Evolutionary conservation across 1,284 basidiomycete genomes (phyloP), one percentile per base, ranked within the genome.

Genomic region (Xerocomus tenax): DNA sequence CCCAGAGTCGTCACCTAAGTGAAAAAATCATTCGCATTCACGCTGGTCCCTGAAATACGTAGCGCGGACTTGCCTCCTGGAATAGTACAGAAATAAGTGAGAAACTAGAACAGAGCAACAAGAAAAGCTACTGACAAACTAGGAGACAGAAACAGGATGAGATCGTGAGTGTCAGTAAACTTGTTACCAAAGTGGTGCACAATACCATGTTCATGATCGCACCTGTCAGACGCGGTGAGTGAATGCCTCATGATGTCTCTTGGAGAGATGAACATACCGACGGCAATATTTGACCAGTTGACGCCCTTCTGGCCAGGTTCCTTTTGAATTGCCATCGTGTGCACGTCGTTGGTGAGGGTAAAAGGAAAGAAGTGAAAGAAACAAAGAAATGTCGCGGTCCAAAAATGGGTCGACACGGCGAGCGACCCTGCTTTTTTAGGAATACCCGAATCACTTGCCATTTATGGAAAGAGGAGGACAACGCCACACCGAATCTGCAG

Each of bases 261-360:
- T 5, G 52, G n/a, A 26, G 40, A 47, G 45, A 56, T 34, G 56
- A 36, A 55, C 73, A 70, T 68, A 87, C 94, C 94, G 70, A 98
- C 91, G 57, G 94, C 95, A 72, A 98, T 97, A 76, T 98, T 98
- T 63, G 91, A 94, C 93, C 93, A 98, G 73, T 81, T 94, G 65
- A 97, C 81, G 63, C 93, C 92, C 71, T 95, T 95, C 71, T 94
- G 85, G 58, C 88, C 89, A 51, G 89, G 88, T 72, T 87, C 85
- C 65, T 78, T 81, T 65, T 81, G 75, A 59, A 89, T 79, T 69
- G 80, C 87, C 87, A 89, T 90, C 60, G 69, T 58, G 53, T 53
- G 40, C 52, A 50, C 51, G 60, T 57, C 50, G 60, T 59, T 53
- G 52, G 45, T 47, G 56, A 46, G 47, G 48, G 56, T 57, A 43